phyloP scores from a whole-genome alignment of 2,329 filamentous ascomycete genomes.

The Tolypocladium pustulatum region DNA sequence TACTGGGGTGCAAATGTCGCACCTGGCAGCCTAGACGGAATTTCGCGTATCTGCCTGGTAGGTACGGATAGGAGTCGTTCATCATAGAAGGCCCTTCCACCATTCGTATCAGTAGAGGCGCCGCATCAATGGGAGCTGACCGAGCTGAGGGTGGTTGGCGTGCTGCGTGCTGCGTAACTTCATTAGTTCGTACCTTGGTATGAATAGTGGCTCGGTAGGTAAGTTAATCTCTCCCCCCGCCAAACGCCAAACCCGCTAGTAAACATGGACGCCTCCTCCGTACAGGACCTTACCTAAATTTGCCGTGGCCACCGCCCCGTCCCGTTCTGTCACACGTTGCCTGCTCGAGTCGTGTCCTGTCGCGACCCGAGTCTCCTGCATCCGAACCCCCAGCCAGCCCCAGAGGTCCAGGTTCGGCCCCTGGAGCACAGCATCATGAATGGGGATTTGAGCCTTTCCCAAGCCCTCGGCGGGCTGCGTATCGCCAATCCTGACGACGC shows the following conservation, averaged over 20 bases:
- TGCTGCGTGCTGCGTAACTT: too few relatives aligned
- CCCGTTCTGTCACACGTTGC: conserved; percentile 1
- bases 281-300: background rate
- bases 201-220: too few relatives aligned
- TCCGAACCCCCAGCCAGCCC: conserved; percentile 5
- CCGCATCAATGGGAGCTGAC: background rate
- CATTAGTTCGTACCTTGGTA: too few relatives aligned
- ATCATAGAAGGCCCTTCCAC: too few relatives aligned
- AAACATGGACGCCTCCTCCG: background rate
- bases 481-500: conserved; percentile 93
- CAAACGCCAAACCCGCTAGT: background rate
- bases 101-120: background rate
- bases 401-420: conserved; percentile 12
- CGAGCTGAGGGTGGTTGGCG: background rate
- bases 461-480: conserved; percentile 84
- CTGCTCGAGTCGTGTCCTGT: background rate
- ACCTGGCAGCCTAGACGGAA: background rate
- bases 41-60: background rate
- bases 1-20: background rate
- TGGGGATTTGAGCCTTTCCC: conserved; percentile 84
- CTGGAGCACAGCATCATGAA: conserved; percentile 53
- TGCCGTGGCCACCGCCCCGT: background rate
- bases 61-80: too few relatives aligned
- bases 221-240: background rate
- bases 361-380: background rate